Evolutionary conservation across 1,284 basidiomycete species (phyloP).

Genomic region (Earliella scabrosa): DNA sequence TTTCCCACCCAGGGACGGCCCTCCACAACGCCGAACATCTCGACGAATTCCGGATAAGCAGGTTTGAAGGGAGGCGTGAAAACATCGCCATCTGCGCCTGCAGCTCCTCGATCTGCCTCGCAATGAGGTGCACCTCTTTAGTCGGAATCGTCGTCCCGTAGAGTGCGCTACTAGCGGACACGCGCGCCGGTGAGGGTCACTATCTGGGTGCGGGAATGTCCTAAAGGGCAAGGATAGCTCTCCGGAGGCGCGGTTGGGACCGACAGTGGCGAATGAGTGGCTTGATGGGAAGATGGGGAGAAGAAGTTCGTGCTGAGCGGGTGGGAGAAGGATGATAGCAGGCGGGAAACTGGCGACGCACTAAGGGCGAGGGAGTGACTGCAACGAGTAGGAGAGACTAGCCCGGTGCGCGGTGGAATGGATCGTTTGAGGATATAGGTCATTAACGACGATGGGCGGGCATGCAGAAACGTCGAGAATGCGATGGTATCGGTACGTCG

Average conservation of each 20-base stretch:
- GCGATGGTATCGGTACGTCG: constrained; percentile 65
- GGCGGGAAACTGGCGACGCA: constrained; percentile 16
- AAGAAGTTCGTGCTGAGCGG: constrained; percentile 22
- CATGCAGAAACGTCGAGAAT: constrained; percentile 20
- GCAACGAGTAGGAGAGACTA: constrained; percentile 24
- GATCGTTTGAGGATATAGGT: constrained; percentile 27
- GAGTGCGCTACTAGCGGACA: constrained; percentile 17
- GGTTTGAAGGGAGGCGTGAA: constrained; percentile 64
- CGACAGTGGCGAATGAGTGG: constrained; percentile 13
- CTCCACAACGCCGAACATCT: constrained; percentile 76
- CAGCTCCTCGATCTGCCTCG: constrained; percentile 43
- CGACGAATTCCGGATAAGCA: constrained; percentile 80
- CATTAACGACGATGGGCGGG: constrained; percentile 8
- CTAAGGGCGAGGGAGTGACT: constrained; percentile 24
- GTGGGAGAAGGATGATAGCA: constrained; percentile 20
- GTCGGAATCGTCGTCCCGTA: constrained; percentile 18
- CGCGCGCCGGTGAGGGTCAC: not conserved
- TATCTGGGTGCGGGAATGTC: constrained; percentile 9
- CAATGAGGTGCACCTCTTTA: constrained; percentile 32
- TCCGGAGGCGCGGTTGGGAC: constrained; percentile 24
- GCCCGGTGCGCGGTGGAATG: constrained; percentile 23
- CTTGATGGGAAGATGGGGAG: constrained; percentile 21
- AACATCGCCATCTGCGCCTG: constrained; percentile 50
- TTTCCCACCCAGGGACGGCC: constrained; percentile 72
- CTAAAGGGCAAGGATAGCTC: constrained; percentile 16